Conservation (phyloP, 495 filamentous ascomycete genomes). For the Aspergillus sparsus region DNA sequence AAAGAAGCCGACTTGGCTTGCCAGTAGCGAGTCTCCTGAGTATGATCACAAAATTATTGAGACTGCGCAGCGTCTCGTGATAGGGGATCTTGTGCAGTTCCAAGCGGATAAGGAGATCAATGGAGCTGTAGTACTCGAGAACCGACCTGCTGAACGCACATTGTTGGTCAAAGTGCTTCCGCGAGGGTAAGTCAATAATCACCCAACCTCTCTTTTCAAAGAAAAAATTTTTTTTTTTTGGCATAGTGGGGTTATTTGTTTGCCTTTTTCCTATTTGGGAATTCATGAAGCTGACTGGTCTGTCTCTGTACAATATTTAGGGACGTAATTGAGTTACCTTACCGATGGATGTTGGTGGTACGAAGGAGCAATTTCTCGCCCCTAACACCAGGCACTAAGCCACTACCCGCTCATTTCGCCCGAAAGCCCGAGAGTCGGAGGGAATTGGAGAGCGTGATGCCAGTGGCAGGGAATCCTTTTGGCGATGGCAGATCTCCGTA, state of each 20-base stretch:
- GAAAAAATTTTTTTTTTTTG: conserved; percentile 31
- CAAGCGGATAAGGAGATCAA: conserved; percentile 90
- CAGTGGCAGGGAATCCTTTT: conserved; percentile 60
- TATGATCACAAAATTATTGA: conserved; percentile 59
- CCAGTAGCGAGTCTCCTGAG: conserved; percentile 65
- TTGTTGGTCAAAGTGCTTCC: conserved; percentile 84
- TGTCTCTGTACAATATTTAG: conserved; percentile 26
- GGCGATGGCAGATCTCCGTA: conserved; percentile 55
- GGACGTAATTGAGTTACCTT: conserved; percentile 55
- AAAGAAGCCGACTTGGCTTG: conserved; percentile 70
- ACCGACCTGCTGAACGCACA: conserved; percentile 62
- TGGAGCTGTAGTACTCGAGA: conserved; percentile 86
- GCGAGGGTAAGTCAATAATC: conserved; percentile 65
- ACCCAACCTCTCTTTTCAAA: conserved; percentile 17
- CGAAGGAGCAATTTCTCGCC: conserved; percentile 54
- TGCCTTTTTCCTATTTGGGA: conserved; percentile 24
- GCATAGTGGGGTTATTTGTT: conserved; percentile 18
- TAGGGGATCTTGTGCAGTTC: conserved; percentile 81
- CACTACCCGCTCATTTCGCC: conserved; percentile 58
- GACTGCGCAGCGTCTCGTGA: conserved; percentile 65
- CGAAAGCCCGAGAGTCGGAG: conserved; percentile 50
- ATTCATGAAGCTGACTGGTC: conserved; percentile 18
- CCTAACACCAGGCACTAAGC: conserved; percentile 56
- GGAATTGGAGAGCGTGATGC: conserved; percentile 51
- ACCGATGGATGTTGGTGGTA: conserved; percentile 56